A percentile compares a stretch with the other conserved stretches of the same genome.
Conservation (phyloP, 2,329 filamentous ascomycete species). For the Sclerotinia nivalis region DNA sequence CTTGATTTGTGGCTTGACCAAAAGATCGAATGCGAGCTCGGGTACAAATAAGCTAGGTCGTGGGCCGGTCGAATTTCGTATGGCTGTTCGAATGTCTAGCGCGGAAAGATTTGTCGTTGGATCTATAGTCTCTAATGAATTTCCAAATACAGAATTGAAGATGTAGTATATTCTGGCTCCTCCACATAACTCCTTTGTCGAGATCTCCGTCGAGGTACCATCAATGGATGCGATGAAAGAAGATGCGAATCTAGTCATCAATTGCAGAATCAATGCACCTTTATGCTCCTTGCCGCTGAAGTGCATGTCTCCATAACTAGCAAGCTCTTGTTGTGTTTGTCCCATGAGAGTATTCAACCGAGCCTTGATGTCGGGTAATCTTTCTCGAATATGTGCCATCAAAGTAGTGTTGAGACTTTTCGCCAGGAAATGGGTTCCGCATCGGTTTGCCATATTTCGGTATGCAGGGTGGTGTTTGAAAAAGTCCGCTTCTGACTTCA, state of each 20-base stretch:
- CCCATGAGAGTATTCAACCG: conserved; percentile 97
- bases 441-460: conserved; percentile 89
- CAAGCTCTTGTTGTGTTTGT: conserved; percentile 98
- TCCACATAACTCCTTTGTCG: conserved; percentile 69
- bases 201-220: conserved; percentile 97
- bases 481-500: conserved; percentile 88
- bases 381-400: conserved; percentile 94
- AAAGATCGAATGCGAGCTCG: conserved; percentile 93
- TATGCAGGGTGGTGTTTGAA: conserved; percentile 98
- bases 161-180: conserved; percentile 43
- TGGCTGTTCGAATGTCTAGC: conserved; percentile 93
- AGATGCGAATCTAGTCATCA: conserved; percentile 97
- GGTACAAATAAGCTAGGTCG: conserved; percentile 95
- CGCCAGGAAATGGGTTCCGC: conserved; percentile 90
- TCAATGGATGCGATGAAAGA: conserved; percentile 99
- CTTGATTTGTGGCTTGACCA: conserved; percentile 99
- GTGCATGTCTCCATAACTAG: conserved; percentile 95
- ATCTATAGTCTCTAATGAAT: conserved; percentile 92
- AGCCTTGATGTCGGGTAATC: conserved; percentile 96
- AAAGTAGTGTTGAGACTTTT: conserved; percentile 94
- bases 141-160: conserved; percentile 66
- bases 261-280: conserved; percentile 89
- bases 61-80: conserved; percentile 95
- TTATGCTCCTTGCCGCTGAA: conserved; percentile 97
- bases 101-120: conserved; percentile 94